These are phyloP conservation scores for Fusarium cicatricum DNA, from an alignment of 2,329 filamentous ascomycete species.

Conservation along the genomic window DNA sequence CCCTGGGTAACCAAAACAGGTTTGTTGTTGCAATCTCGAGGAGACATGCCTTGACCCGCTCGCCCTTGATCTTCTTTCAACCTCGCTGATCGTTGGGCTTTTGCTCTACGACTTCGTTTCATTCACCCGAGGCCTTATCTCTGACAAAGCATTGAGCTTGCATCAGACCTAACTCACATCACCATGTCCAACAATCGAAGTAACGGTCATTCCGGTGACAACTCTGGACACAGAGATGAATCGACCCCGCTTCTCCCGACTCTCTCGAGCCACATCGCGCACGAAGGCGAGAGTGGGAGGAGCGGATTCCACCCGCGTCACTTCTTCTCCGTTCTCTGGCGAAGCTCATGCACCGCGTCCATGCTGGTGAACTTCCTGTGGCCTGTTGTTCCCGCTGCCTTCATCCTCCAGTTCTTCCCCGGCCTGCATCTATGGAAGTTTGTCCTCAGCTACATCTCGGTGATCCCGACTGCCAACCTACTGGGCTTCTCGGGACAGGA, in stretches of 20 bases:
- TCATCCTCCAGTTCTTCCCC: constrained; percentile 50
- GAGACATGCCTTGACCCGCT: neutral
- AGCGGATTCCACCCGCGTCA: constrained; percentile 52
- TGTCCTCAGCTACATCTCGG: constrained; percentile 56
- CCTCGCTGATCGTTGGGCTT: neutral
- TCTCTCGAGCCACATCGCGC: constrained; percentile 22
- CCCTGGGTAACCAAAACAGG: constrained; percentile 12
- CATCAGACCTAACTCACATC: neutral
- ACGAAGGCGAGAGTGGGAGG: constrained; percentile 57
- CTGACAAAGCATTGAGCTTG: neutral
- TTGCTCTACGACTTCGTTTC: neutral
- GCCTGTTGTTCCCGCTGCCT: constrained; percentile 57
- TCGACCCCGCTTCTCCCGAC: constrained; percentile 45
- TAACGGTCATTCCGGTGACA: constrained; percentile 5
- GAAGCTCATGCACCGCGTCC: constrained; percentile 54
- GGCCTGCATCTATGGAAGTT: constrained; percentile 55
- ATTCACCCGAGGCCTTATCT: neutral
- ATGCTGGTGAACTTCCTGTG: constrained; percentile 58
- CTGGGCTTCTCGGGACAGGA: constrained; percentile 62
- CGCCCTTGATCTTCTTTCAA: neutral
- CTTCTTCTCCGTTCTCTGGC: constrained; percentile 54
- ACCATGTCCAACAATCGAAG: constrained; percentile 23
- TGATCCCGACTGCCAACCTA: constrained; percentile 59
- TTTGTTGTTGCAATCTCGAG: constrained; percentile 12
- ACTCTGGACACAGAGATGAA: constrained; percentile 21